Percentiles rank a stretch among this genome's conserved stretches.
Evolutionary conservation across 176 grass and related monocot species (phyloP).

Genomic region (Raddia distichophylla): DNA sequence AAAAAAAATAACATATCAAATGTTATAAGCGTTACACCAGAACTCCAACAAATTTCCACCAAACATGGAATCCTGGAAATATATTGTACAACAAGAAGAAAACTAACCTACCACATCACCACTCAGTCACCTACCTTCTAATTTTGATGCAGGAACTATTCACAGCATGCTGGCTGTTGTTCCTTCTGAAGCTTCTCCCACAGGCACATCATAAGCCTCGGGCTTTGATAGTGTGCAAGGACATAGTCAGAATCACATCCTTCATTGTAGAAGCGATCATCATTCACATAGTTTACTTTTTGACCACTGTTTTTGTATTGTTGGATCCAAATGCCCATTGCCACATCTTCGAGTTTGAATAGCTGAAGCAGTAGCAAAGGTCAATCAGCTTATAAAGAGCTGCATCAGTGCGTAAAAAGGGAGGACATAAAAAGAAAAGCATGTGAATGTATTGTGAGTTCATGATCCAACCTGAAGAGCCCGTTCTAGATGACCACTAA

Average conservation of each 20-base stretch:
- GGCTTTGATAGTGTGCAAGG: conserved; percentile 87
- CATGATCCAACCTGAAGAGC: conserved; percentile 64
- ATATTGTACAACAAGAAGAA: conserved; percentile 9
- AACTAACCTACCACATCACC: not conserved
- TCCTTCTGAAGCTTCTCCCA: conserved; percentile 84
- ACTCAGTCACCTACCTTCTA: not conserved
- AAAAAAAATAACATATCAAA: not conserved
- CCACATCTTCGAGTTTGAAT: conserved; percentile 97
- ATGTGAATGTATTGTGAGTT: not conserved
- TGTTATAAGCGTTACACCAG: conserved; percentile 10
- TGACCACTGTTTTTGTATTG: conserved; percentile 68
- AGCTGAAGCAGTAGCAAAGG: conserved; percentile 52
- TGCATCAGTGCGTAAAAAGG: not conserved
- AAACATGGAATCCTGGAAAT: not conserved
- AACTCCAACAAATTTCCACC: not conserved
- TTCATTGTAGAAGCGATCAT: conserved; percentile 77
- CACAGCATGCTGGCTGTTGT: conserved; percentile 69
- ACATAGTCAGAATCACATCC: conserved; percentile 86
- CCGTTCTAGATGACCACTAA: conserved; percentile 66
- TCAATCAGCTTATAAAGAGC: not conserved
- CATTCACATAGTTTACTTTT: conserved; percentile 68
- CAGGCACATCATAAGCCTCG: conserved; percentile 79
- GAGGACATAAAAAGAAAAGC: not conserved
- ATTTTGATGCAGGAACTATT: conserved; percentile 42
- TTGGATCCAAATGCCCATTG: conserved; percentile 94